Evolutionary conservation across 2,329 filamentous ascomycete genomes (phyloP).

Genomic region (Xylogone sp.): DNA sequence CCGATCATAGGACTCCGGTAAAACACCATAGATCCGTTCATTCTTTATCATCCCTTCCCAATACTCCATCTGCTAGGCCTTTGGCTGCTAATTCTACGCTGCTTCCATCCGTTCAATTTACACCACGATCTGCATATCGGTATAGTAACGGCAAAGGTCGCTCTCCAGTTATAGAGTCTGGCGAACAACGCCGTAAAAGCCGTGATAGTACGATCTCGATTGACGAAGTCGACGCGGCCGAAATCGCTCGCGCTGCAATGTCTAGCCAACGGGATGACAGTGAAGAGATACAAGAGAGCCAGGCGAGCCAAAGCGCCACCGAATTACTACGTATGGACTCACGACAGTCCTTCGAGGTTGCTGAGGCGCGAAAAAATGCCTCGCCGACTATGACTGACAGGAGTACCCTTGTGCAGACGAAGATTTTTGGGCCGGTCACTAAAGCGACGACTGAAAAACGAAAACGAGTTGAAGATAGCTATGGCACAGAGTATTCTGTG

Average conservation of each 20-base stretch:
- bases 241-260: constrained; percentile 48
- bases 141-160: constrained; percentile 30
- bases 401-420: constrained; percentile 49
- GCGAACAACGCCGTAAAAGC: constrained; percentile 63
- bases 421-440: constrained; percentile 58
- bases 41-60: constrained; percentile 80
- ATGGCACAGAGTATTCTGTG: constrained; percentile 13
- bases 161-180: constrained; percentile 36
- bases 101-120: constrained; percentile 59
- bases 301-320: constrained; percentile 73
- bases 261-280: constrained; percentile 39
- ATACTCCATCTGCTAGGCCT: constrained; percentile 61
- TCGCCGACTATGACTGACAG: constrained; percentile 38
- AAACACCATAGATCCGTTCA: constrained; percentile 74
- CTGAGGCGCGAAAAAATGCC: constrained; percentile 22
- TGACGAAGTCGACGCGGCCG: constrained; percentile 49
- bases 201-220: constrained; percentile 84
- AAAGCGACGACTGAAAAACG: constrained; percentile 45
- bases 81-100: constrained; percentile 43
- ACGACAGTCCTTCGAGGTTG: constrained; percentile 33
- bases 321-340: constrained; percentile 65
- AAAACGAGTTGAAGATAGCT: constrained; percentile 18
- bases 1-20: constrained; percentile 42
- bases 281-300: constrained; percentile 66
- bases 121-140: constrained; percentile 55